phyloP scores from a whole-genome alignment of 2,329 filamentous ascomycete species.

The Penicillium sp. region DNA sequence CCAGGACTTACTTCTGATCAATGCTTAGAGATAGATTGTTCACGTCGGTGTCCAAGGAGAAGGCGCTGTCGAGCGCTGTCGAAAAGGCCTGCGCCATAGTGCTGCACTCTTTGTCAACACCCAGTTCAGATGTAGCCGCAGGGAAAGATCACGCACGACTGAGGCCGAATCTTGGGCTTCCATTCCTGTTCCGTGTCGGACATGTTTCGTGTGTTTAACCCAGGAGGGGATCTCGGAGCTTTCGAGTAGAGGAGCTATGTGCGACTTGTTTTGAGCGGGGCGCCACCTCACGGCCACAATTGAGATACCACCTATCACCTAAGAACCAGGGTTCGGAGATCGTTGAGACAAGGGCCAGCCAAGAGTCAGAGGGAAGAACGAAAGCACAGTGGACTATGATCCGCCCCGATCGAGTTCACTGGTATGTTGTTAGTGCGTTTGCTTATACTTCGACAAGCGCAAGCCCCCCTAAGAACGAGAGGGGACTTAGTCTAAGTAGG shows the following conservation, averaged over 20 bases:
- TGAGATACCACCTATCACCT: conserved; percentile 7
- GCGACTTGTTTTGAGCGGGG: conserved; percentile 6
- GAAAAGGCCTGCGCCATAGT: conserved; percentile 86
- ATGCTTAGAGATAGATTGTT: conserved; percentile 70
- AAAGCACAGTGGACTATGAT: background rate
- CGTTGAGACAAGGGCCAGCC: conserved; percentile 30
- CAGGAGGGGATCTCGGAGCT: background rate
- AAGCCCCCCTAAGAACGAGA: background rate
- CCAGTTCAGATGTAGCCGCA: background rate
- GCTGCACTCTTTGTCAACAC: conserved; percentile 47
- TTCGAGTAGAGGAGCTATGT: conserved; percentile 7
- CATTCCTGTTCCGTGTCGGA: conserved; percentile 69
- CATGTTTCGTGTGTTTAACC: conserved; percentile 23
- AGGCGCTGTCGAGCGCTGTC: conserved; percentile 78
- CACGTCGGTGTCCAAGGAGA: conserved; percentile 76
- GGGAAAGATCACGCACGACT: conserved; percentile 62
- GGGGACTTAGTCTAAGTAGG: background rate
- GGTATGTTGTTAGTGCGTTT: background rate
- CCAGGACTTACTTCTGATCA: conserved; percentile 66
- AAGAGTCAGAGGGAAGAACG: conserved; percentile 11
- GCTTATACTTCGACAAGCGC: conserved; percentile 8
- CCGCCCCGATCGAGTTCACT: conserved; percentile 6
- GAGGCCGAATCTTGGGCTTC: conserved; percentile 74
- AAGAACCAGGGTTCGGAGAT: background rate
- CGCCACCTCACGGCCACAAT: conserved; percentile 10